These are phyloP conservation scores for Fistulinella staudtii DNA, from an alignment of 1,284 basidiomycete species.

Conservation along the genomic window DNA sequence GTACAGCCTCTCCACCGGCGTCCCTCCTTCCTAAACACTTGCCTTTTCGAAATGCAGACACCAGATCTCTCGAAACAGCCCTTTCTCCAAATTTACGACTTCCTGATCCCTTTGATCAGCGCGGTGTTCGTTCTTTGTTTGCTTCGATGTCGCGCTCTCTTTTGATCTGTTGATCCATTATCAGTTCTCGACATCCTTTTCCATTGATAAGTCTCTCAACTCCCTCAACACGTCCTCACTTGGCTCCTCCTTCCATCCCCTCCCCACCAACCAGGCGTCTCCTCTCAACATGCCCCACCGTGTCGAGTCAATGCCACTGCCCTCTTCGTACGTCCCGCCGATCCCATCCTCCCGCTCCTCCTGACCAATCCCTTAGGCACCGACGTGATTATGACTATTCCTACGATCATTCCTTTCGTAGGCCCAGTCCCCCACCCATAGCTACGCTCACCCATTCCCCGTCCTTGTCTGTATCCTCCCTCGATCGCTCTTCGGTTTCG, in stretches of 20 bases:
- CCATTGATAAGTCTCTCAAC: constrained; percentile 31
- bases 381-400: constrained; percentile 38
- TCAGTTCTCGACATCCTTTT: constrained; percentile 34
- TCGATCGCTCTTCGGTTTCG: constrained; percentile 55
- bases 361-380: constrained; percentile 32
- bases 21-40: constrained; percentile 27
- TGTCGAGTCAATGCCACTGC: constrained; percentile 29
- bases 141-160: constrained; percentile 33
- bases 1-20: constrained; percentile 22
- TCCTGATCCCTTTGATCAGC: constrained; percentile 37
- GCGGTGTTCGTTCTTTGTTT: constrained; percentile 38
- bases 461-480: constrained; percentile 54
- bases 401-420: constrained; percentile 40
- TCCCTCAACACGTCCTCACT: constrained; percentile 18
- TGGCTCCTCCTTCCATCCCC: constrained; percentile 8
- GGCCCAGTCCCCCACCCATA: constrained; percentile 53
- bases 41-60: constrained; percentile 28
- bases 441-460: constrained; percentile 57
- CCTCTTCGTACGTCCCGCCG: constrained; percentile 28
- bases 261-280: constrained; percentile 5
- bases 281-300: constrained; percentile 31
- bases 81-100: constrained; percentile 32
- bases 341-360: constrained; percentile 8
- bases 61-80: constrained; percentile 34
- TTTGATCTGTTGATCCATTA: constrained; percentile 38